Percentiles rank a stretch among this genome's conserved stretches.
Conservation (phyloP, 2,329 filamentous ascomycete species). For the Graphilbum sp. region DNA sequence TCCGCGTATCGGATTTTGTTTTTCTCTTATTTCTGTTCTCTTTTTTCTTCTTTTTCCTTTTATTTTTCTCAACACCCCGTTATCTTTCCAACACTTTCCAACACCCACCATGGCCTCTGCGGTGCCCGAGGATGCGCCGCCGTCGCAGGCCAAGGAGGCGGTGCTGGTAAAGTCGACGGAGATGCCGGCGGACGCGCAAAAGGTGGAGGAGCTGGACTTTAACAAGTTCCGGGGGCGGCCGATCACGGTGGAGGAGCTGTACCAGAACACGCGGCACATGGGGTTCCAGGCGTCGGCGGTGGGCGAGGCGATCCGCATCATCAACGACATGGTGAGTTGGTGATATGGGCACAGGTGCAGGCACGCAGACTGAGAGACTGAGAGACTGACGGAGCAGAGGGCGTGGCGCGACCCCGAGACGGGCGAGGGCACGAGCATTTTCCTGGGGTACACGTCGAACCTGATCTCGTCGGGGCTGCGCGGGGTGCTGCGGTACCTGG, state of each 20-base stretch:
- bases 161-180: slow-evolving; percentile 74
- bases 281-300: slow-evolving; percentile 59
- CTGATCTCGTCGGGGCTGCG: slow-evolving; percentile 90
- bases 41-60: too few species aligned
- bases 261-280: slow-evolving; percentile 70
- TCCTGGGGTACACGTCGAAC: slow-evolving; percentile 94
- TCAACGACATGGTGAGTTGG: slow-evolving; percentile 78
- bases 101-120: background rate
- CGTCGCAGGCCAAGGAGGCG: slow-evolving; percentile 53
- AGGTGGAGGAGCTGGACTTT: slow-evolving; percentile 87
- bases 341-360: too few species aligned
- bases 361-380: too few species aligned
- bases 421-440: slow-evolving; percentile 71
- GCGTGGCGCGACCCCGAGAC: slow-evolving; percentile 70
- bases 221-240: slow-evolving; percentile 57
- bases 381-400: slow-evolving; percentile 28
- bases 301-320: slow-evolving; percentile 74
- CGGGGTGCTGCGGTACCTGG: slow-evolving; percentile 81
- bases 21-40: too few species aligned
- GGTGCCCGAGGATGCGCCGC: slow-evolving; percentile 25
- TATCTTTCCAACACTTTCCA: too few species aligned
- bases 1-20: too few species aligned
- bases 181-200: slow-evolving; percentile 59
- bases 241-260: slow-evolving; percentile 73
- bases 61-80: too few species aligned